Base-by-base conservation (phyloP, 1,284 basidiomycete species). In the Pseudozyma pruni region DNA sequence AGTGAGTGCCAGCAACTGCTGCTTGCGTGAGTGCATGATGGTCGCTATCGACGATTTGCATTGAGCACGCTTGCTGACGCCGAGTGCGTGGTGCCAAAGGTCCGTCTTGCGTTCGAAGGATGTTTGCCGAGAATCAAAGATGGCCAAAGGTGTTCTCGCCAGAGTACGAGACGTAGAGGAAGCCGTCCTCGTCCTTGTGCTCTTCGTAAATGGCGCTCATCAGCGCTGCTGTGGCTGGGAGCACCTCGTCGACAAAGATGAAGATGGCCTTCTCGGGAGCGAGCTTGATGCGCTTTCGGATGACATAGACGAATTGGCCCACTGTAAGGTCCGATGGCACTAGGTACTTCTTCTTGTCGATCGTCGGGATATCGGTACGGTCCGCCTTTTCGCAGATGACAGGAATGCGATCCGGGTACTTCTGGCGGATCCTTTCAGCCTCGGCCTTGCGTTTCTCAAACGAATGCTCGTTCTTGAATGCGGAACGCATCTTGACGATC, bases 331-430 rank as follows among this genome's bases (percentile, higher is more conserved):
- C 95, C 91, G 94, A 95, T 50, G 96, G 96, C 4, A 98, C 96
- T 42, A 99, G 87, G 80, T 98, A 99, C 87, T 98, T 99, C 91
- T 98, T 98, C 92, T 99, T 99, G 88, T 98, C 96, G 81, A 99
- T 98, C 19, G 94, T 95, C 0, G 94, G 93, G 82, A 98, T 98
- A 85, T 99, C 96, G 56, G 94, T 96, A 83, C 92, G 89, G 86
- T 98, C 95, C 50, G 94, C 95, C 86, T 98, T 98, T 88, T 99
- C 96, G 85, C 96, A 99, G 84, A 99, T 99, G 71, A 98, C 95
- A 27, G 95, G 95, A 83, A 98, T 98, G 73, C 95, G 89, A 87
- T 98, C 95, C 38, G 92, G 92, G 83, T 98, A 98, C 87, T 98
- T 98, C 88, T 94, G 92, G 66, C 94, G 87, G 82, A 98, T 98